Base-by-base conservation (phyloP, 1,284 basidiomycete species). In the Sanghuangporus sanghuang region DNA sequence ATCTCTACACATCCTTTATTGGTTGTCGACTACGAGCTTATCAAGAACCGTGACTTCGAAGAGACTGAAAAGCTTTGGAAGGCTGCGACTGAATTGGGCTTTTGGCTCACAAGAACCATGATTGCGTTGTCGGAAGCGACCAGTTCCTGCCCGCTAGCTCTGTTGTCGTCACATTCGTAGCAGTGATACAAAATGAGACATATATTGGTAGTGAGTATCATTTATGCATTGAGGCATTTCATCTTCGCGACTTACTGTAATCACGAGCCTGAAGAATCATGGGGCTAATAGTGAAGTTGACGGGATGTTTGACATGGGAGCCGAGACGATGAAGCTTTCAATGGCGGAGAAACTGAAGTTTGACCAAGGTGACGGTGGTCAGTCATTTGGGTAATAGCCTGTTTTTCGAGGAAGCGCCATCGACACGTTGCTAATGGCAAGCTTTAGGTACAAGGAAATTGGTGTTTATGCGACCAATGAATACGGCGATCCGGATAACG, bases 111-210 rank as follows among this genome's bases (percentile, higher is more conserved):
- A 92, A 73, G 76, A 93, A 93, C 72, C 88, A 86, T 9, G 85
- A 89, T 73, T 93, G 92, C 0, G 91, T 92, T 6, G 90, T 91
- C 14, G 92, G 85, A 57, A 93, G 73, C 6, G 81, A 74, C 88
- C 91, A 93, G 69, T 85, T 85, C 62, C 89, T 76, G 27, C 68
- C 77, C 18, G 86, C 82, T 36, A 93, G 78, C 73, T 93, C 89
- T 35, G 89, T 90, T 3, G 91, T 93, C 48, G 88, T 88, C 35
- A 93, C 87, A 70, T 87, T 92, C 61, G 92, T 94, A 72, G 88
- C 90, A 12, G 91, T 93, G 64, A 94, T 93, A 72, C 91, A 93
- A 59, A 94, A 72, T 57, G 90, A 92, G 35, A 93, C 85, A 32
- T n/a, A n/a, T n/a, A n/a, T n/a, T n/a, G 82, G 80, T 84, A 83